Percentiles rank a stretch among this genome's conserved stretches.
phyloP scores from a whole-genome alignment of 345 rosid genomes.

The Iberis pinnata region DNA sequence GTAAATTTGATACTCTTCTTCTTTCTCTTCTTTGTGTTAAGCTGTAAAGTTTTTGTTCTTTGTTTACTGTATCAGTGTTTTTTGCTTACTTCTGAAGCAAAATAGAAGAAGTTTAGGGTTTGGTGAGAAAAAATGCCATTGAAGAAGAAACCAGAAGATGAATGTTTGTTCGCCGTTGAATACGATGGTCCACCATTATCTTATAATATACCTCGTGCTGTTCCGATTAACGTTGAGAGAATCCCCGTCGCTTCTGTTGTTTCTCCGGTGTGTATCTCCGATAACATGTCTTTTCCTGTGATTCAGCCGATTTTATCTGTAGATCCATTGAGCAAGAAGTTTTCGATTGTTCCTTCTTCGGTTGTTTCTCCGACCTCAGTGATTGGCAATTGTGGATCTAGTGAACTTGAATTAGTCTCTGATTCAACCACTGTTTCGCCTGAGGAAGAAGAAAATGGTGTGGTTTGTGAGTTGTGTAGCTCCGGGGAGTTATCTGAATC shows the following conservation, averaged over 20 bases:
- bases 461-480: constrained; percentile 20
- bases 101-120: too few relatives aligned
- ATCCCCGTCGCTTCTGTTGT: constrained; percentile 92
- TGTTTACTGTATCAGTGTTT: constrained; percentile 1
- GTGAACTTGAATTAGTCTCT: constrained; percentile 28
- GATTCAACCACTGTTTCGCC: constrained; percentile 63
- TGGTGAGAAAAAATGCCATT: constrained; percentile 28
- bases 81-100: constrained; percentile 5
- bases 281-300: constrained; percentile 60
- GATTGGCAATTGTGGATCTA: constrained; percentile 28
- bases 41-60: too few relatives aligned
- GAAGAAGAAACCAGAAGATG: constrained; percentile 30
- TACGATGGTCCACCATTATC: constrained; percentile 82
- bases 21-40: too few relatives aligned
- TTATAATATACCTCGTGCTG: constrained; percentile 76
- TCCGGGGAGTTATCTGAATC: constrained; percentile 61
- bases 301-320: constrained; percentile 63
- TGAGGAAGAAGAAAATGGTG: constrained; percentile 29
- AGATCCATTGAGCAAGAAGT: constrained; percentile 35
- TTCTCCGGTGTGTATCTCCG: constrained; percentile 52
- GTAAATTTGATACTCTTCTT: not conserved
- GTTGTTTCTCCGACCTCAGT: constrained; percentile 43
- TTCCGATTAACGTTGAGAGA: constrained; percentile 72
- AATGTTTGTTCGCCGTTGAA: constrained; percentile 76
- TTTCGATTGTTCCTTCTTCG: too few relatives aligned